phyloP scores from a whole-genome alignment of 495 filamentous ascomycete species.

The Penicillium cataractarum region DNA sequence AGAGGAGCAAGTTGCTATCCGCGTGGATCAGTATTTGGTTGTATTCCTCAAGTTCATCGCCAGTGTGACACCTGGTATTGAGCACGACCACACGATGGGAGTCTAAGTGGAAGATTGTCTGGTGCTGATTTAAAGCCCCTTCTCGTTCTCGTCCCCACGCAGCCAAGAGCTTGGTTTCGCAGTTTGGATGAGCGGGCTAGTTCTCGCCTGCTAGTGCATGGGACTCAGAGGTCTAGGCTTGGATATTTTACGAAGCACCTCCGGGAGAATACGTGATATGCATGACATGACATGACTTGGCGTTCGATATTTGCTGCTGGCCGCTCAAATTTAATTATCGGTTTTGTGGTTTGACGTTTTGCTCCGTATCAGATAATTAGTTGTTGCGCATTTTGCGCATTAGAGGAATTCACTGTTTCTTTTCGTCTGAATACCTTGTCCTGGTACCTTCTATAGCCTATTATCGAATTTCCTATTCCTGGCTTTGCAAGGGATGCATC shows the following conservation, averaged over 20 bases:
- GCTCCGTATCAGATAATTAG: constrained; percentile 12
- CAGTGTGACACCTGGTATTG: constrained; percentile 93
- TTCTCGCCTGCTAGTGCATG: neutral
- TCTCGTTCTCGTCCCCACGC: neutral
- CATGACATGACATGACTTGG: constrained; percentile 28
- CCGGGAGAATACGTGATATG: constrained; percentile 18
- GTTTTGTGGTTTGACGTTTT: neutral
- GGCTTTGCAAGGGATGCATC: neutral
- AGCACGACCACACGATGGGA: constrained; percentile 98
- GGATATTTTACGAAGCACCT: neutral
- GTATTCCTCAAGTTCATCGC: constrained; percentile 99
- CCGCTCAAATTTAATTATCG: neutral
- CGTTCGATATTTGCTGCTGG: constrained; percentile 27
- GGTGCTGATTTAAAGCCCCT: neutral
- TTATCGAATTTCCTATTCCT: neutral
- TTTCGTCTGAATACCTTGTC: no score
- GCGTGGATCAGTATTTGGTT: constrained; percentile 96
- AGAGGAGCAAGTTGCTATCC: constrained; percentile 85
- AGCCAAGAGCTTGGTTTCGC: neutral
- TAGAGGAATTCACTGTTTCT: neutral
- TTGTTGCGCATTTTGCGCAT: no score
- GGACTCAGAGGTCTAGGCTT: neutral
- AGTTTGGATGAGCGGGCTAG: neutral
- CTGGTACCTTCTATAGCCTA: neutral
- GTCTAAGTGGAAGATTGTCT: constrained; percentile 52